These are phyloP conservation scores for Thinopyrum elongatum DNA, from an alignment of 176 grass and related monocot genomes.

Conservation along the genomic window DNA sequence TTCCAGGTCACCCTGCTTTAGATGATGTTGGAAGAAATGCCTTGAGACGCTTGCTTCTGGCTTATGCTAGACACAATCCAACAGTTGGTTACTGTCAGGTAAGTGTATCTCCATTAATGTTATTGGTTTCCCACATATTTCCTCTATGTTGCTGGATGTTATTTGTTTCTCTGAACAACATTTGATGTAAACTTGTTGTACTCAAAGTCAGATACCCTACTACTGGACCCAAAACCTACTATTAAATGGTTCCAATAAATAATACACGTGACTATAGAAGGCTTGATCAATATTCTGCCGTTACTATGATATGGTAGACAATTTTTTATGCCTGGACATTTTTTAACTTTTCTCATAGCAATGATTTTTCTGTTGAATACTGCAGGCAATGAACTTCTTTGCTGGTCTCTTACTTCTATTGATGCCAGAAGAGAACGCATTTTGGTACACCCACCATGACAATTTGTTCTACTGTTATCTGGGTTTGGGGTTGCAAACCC, in stretches of 20 bases:
- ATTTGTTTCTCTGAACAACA: constrained; percentile 14
- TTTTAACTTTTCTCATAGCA: constrained; percentile 12
- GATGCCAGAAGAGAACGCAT: constrained; percentile 99
- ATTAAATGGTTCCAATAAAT: constrained; percentile 6
- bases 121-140: background rate
- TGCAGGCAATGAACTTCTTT: constrained; percentile 99
- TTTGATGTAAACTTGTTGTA: background rate
- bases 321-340: constrained; percentile 13
- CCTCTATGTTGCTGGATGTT: constrained; percentile 4
- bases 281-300: constrained; percentile 13
- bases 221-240: constrained; percentile 5
- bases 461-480: constrained; percentile 28
- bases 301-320: background rate
- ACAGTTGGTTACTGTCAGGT: constrained; percentile 99
- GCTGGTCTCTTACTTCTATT: constrained; percentile 89
- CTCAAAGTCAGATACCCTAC: background rate
- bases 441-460: constrained; percentile 60
- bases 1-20: constrained; percentile 93
- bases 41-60: constrained; percentile 89
- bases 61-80: constrained; percentile 98
- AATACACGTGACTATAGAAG: background rate
- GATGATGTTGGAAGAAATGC: constrained; percentile 96
- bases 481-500: constrained; percentile 6
- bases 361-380: constrained; percentile 27
- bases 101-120: constrained; percentile 18